Evolutionary conservation across 2,329 filamentous ascomycete species (phyloP).

Genomic region (Pleoardoris graminearum): DNA sequence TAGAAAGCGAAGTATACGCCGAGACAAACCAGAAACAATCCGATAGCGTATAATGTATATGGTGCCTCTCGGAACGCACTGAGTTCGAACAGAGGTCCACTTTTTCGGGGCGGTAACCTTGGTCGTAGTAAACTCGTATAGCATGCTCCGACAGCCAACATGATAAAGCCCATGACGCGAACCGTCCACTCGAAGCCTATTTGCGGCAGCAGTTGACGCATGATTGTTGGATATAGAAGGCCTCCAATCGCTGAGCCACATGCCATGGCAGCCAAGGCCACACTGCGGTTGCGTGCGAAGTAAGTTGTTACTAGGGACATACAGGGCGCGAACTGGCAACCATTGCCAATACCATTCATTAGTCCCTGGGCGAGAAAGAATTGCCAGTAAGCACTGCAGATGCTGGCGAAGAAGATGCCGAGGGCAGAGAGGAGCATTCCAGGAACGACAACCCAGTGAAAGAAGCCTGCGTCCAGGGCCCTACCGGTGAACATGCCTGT

Average conservation of each 20-base stretch:
- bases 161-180: conserved; percentile 64
- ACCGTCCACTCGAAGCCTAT: conserved; percentile 69
- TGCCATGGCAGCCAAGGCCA: conserved; percentile 64
- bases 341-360: conserved; percentile 38
- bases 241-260: conserved; percentile 66
- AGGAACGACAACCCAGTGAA: conserved; percentile 48
- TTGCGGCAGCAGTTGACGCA: conserved; percentile 58
- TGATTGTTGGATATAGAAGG: conserved; percentile 62
- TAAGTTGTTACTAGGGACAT: conserved; percentile 54
- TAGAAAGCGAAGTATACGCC: conserved; percentile 52
- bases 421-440: conserved; percentile 50
- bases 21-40: conserved; percentile 38
- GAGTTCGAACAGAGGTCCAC: conserved; percentile 49
- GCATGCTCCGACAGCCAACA: conserved; percentile 49
- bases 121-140: conserved; percentile 46
- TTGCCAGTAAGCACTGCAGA: conserved; percentile 56
- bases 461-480: conserved; percentile 57
- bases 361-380: conserved; percentile 46
- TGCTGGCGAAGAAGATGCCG: conserved; percentile 52
- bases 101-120: conserved; percentile 48
- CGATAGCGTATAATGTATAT: conserved; percentile 45
- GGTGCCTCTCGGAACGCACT: conserved; percentile 47
- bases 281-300: conserved; percentile 59
- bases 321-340: conserved; percentile 40
- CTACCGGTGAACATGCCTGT: conserved; percentile 57